Evolutionary conservation across 306 rosid genomes (phyloP), one percentile per base, ranked within the genome.

Genomic region (Fagus crenata): DNA sequence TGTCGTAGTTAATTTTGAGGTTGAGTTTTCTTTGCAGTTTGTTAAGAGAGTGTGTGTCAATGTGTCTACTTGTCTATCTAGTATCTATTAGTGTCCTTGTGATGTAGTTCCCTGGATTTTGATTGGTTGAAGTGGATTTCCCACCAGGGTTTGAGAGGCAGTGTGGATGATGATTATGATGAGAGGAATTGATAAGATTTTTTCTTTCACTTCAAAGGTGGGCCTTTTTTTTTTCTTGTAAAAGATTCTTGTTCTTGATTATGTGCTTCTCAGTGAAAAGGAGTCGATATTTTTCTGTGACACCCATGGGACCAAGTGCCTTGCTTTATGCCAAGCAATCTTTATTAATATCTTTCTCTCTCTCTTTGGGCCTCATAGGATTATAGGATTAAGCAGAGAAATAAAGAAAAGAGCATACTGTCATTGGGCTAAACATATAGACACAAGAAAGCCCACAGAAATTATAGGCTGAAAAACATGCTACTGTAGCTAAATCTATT

Each of bases 41-140:
- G 35, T 53, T 14, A 76, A 54, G 79, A 81, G 58, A 32, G 59
- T 49, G 77, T 32, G 13, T 54, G 81, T 12, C 60, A 73, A 18
- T 37, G 75, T 4, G 35, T 35, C 35, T 35, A 49, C 63, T 36
- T 35, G 78, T 77, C 86, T 84, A 87, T 89, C 91, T 78, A 0
- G 85, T 84, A 87, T 89, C 91, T 78, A 0, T 15, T 80, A 43
- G 75, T 78, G 78, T 79, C 64, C 22, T 75, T 69, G 5, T 49
- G 96, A 86, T 89, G 91, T 87, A 86, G 91, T 81, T 81, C 86
- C 76, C 67, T 84, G 87, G 35, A 79, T 56, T 87, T 86, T 93
- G 84, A 93, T 91, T 91, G 96, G 98, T 40, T 71, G 82, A 40
- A 41, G 31, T 60, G 86, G 98, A 93, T 93, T 90, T 84, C 92